Base-by-base conservation (phyloP, 2,329 filamentous ascomycete species). In the Alternaria atra region DNA sequence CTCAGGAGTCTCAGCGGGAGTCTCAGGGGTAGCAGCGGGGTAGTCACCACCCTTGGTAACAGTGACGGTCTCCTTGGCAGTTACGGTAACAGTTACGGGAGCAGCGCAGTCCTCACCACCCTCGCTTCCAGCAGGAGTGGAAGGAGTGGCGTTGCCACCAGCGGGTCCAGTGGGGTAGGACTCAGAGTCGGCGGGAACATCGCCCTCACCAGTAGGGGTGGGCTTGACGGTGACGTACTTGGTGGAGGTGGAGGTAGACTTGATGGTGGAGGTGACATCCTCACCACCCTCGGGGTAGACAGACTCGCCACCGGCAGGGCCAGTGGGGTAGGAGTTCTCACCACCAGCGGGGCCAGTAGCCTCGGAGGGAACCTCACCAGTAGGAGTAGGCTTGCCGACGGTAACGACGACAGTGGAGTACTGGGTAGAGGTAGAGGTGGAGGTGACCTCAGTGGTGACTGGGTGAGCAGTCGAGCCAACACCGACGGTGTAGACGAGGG, bases 401-500 rank as follows among this genome's bases (percentile, higher is more conserved):
- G 76, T 77, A 53, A 74, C 35, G 58, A 75, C 60, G 53, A 77
- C 61, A 48, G 76, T 77, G 54, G 68, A 65, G 75, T 73, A 76
- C 62, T 72, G 52, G 52, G 74, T 77, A 56, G 70, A 66, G 57
- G 75, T 80, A 51, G 69, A 68, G 60, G 70, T 74, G 46, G 68
- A 67, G 50, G 62, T 61, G 56, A 77, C 65, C 68, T 76, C 67
- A 34, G 76, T 79, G 60, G 74, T 82, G 61, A 85, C 73, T 58
- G 82, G 79, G 70, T 81, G 83, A 63, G 79, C 82, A 63, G 71
- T 82, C 52, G 76, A 74, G 66, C 79, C 74, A 60, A 71, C 62
- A 65, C 78, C 73, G 59, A 80, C 66, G 65, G 81, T 81, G 71
- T 81, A 80, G 61, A 80, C 79, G 30, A 84, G 72, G 43, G 80